These are phyloP conservation scores for Cryphonectria radicalis DNA, from an alignment of 2,329 filamentous ascomycete species.

Conservation along the genomic window DNA sequence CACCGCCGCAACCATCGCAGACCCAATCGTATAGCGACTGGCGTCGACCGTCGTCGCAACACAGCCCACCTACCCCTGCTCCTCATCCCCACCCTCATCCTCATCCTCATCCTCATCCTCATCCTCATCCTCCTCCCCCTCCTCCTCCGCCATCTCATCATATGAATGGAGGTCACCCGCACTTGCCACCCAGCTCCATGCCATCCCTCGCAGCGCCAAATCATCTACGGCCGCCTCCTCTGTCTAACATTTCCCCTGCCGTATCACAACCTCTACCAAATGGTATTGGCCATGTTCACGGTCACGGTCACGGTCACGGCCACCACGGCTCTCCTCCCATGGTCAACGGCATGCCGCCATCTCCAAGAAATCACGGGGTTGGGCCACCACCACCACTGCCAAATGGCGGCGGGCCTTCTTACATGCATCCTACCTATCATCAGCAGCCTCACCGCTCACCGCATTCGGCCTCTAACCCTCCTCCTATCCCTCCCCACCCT, in stretches of 20 bases:
- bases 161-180: constrained; percentile 27
- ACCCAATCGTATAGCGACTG: constrained; percentile 50
- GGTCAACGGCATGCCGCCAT: constrained; percentile 52
- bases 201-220: constrained; percentile 38
- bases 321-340: constrained; percentile 35
- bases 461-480: constrained; percentile 30
- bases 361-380: constrained; percentile 50
- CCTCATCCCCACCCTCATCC: constrained; percentile 41
- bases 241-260: constrained; percentile 47
- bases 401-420: constrained; percentile 49
- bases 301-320: constrained; percentile 39
- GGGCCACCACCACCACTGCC: constrained; percentile 46
- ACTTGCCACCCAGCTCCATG: constrained; percentile 33
- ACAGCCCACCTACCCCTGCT: constrained; percentile 44
- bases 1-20: constrained; percentile 42
- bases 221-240: constrained; percentile 54
- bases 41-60: constrained; percentile 55
- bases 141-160: constrained; percentile 33
- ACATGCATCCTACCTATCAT: constrained; percentile 41
- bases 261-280: constrained; percentile 49
- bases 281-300: constrained; percentile 41
- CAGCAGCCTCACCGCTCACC: constrained; percentile 27
- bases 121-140: constrained; percentile 39
- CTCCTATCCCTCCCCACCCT: constrained; percentile 39
- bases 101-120: no score